These are phyloP conservation scores for Mortierella sp. DNA, from an alignment of 371 early-diverging fungal genomes.

Conservation along the genomic window DNA sequence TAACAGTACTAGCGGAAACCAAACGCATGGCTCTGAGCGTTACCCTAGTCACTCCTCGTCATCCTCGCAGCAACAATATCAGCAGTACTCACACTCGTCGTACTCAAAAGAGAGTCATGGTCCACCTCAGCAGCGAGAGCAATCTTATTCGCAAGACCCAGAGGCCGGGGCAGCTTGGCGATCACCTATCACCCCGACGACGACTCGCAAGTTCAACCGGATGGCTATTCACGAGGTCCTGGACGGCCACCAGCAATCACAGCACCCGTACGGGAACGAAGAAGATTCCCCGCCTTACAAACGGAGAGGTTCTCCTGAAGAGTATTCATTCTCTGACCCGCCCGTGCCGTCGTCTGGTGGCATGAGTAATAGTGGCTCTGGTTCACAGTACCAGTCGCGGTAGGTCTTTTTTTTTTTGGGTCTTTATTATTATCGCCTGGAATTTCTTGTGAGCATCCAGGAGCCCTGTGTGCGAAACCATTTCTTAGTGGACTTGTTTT, in stretches of 20 bases:
- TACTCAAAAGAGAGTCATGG: constrained; percentile 21
- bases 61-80: constrained; percentile 18
- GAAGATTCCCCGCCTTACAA: constrained; percentile 45
- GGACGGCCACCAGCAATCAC: constrained; percentile 35
- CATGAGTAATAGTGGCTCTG: constrained; percentile 15
- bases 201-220: constrained; percentile 47
- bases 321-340: constrained; percentile 41
- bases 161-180: constrained; percentile 29
- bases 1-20: constrained; percentile 1
- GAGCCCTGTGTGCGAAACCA: too few relatives aligned
- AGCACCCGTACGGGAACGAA: constrained; percentile 29
- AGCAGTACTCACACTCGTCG: constrained; percentile 15
- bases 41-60: constrained; percentile 17
- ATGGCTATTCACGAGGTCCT: constrained; percentile 55
- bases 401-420: constrained; percentile 3
- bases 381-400: constrained; percentile 24
- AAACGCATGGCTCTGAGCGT: constrained; percentile 14
- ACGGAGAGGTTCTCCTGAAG: constrained; percentile 51
- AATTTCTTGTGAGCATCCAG: neutral
- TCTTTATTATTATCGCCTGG: neutral
- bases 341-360: constrained; percentile 22
- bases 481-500: too few relatives aligned
- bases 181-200: constrained; percentile 53
- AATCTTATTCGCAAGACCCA: constrained; percentile 19
- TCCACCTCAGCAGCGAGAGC: constrained; percentile 13